Evolutionary conservation across 352 stramenopile genomes (phyloP).

Genomic region (Phytopythium ostracodes): DNA sequence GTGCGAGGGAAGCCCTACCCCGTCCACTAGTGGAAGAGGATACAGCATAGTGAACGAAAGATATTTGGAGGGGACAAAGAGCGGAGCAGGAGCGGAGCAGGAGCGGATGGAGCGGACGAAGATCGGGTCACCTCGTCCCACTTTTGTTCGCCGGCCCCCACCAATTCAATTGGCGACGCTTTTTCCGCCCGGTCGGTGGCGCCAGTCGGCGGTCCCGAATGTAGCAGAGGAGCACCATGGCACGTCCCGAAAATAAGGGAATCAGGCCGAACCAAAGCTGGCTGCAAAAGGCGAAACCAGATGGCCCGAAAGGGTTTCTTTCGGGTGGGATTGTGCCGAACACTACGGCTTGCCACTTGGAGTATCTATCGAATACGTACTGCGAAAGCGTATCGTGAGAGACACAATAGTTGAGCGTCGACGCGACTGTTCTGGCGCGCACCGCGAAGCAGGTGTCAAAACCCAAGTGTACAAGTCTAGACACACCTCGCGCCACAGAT

Average conservation of each 20-base stretch:
- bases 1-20: neutral
- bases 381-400: neutral
- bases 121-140: conserved; percentile 5
- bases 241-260: neutral
- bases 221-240: neutral
- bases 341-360: neutral
- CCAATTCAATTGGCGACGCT: neutral
- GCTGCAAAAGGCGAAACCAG: no score
- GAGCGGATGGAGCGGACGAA: conserved; percentile 4
- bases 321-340: neutral
- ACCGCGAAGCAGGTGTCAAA: neutral
- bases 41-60: neutral
- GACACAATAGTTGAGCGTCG: neutral
- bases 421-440: neutral
- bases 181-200: conserved; percentile 1
- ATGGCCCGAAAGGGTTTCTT: neutral
- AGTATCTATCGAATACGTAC: neutral
- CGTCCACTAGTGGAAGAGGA: conserved; percentile 10
- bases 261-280: neutral
- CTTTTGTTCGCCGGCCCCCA: conserved; percentile 1
- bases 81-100: neutral
- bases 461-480: neutral
- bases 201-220: neutral
- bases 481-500: neutral
- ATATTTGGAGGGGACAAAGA: conserved; percentile 3